Conservation (phyloP, 257 asterid species). For the Solanum sejunctum region DNA sequence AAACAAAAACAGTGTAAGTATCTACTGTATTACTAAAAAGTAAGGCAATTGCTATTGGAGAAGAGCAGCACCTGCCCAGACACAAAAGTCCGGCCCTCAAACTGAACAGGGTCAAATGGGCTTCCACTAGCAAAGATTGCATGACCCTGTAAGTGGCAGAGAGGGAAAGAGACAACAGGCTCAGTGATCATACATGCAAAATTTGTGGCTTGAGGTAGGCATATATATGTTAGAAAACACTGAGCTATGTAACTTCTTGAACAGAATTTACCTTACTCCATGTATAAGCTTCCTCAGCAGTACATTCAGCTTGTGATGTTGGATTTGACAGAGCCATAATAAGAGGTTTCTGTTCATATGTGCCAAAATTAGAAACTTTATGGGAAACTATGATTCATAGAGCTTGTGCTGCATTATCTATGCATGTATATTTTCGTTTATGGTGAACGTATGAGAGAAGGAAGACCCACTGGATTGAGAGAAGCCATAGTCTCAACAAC, state of each 20-base stretch:
- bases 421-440: neutral
- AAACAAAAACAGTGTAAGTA: neutral
- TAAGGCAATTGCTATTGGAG: neutral
- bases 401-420: neutral
- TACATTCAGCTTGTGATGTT: conserved; percentile 86
- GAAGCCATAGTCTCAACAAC: conserved; percentile 83
- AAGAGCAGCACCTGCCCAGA: conserved; percentile 73
- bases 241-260: neutral
- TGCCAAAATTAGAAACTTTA: neutral
- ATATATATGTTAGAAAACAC: neutral
- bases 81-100: conserved; percentile 40
- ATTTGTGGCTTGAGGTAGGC: neutral
- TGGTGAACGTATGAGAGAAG: neutral
- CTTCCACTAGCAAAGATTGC: conserved; percentile 90
- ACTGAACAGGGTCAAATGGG: conserved; percentile 78
- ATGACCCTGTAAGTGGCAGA: conserved; percentile 40
- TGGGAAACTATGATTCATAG: neutral
- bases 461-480: conserved; percentile 44
- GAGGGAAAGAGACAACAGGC: neutral
- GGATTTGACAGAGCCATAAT: conserved; percentile 87
- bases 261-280: conserved; percentile 57
- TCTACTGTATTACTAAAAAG: neutral
- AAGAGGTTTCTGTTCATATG: conserved; percentile 55
- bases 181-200: neutral
- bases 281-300: conserved; percentile 89